phyloP scores from a whole-genome alignment of 192 early-diverging fungal species.

The Coemansia sp. region DNA sequence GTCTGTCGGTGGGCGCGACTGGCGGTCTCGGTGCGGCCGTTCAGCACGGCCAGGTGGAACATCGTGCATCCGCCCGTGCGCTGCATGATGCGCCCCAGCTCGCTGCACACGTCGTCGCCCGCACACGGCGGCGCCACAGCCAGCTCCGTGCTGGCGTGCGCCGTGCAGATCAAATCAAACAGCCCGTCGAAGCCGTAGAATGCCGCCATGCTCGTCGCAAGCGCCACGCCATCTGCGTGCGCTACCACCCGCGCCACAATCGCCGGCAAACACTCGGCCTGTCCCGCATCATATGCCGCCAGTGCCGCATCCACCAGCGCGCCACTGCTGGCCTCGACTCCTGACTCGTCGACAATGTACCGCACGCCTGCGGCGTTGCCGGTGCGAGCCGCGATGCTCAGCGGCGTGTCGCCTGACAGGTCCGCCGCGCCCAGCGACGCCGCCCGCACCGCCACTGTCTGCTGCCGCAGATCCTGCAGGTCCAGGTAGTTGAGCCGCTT shows the following conservation, averaged over 20 bases:
- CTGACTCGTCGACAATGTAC: slow-evolving; percentile 42
- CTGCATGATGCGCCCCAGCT: slow-evolving; percentile 14
- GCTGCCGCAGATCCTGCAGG: slow-evolving; percentile 19
- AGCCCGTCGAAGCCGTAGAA: slow-evolving; percentile 36
- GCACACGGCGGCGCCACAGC: not conserved
- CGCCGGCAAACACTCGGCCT: slow-evolving; percentile 5
- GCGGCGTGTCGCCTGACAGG: slow-evolving; percentile 37
- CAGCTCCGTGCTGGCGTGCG: slow-evolving; percentile 6
- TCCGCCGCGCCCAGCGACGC: slow-evolving; percentile 25
- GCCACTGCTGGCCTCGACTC: slow-evolving; percentile 12
- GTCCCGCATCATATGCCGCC: slow-evolving; percentile 10
- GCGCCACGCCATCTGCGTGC: slow-evolving; percentile 23
- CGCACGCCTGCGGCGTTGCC: slow-evolving; percentile 30
- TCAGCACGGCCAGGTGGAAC: slow-evolving; percentile 44
- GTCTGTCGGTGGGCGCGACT: slow-evolving; percentile 15
- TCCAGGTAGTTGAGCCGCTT: slow-evolving; percentile 26
- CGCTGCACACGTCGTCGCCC: slow-evolving; percentile 3
- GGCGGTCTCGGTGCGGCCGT: slow-evolving; percentile 21
- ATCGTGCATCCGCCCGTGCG: slow-evolving; percentile 19
- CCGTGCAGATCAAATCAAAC: slow-evolving; percentile 20
- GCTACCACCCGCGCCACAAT: slow-evolving; percentile 17
- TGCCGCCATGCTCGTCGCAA: slow-evolving; percentile 23
- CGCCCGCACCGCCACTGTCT: slow-evolving; percentile 1
- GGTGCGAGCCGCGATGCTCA: slow-evolving; percentile 33
- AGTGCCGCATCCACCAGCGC: slow-evolving; percentile 31